Conservation (phyloP, 371 early-diverging fungal species). For the Mucor indicus region DNA sequence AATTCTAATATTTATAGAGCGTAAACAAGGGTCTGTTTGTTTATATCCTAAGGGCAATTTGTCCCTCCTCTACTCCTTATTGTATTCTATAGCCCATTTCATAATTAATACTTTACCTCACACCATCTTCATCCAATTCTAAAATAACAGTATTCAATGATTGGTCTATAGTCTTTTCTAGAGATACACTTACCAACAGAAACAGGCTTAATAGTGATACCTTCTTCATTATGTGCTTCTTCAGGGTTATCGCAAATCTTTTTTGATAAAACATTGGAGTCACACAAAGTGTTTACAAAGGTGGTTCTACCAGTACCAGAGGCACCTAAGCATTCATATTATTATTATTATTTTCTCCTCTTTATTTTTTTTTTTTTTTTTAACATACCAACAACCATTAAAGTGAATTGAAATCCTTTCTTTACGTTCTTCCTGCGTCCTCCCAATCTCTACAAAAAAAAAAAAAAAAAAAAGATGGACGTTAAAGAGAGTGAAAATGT, state of each 20-base stretch:
- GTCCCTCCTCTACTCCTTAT: too few species aligned
- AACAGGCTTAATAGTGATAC: constrained; percentile 84
- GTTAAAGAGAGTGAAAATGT: too few species aligned
- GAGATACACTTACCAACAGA: constrained; percentile 71
- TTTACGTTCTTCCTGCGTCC: constrained; percentile 93
- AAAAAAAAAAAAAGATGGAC: neutral
- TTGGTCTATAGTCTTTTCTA: too few species aligned
- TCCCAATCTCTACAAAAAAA: constrained; percentile 41
- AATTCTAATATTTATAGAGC: too few species aligned
- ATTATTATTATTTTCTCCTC: neutral
- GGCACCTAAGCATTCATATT: too few species aligned
- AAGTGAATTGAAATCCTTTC: constrained; percentile 92
- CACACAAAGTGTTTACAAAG: constrained; percentile 97
- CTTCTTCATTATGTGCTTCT: constrained; percentile 88
- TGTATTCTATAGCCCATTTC: too few species aligned
- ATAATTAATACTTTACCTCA: constrained; percentile 51
- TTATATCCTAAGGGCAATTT: too few species aligned
- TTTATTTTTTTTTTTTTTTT: neutral
- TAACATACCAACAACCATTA: constrained; percentile 92
- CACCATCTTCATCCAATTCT: constrained; percentile 96
- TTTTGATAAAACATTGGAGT: constrained; percentile 66
- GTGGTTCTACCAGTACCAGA: constrained; percentile 98
- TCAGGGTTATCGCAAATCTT: constrained; percentile 78
- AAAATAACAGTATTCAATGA: too few species aligned
- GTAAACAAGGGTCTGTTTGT: too few species aligned